Evolutionary conservation across 2,329 filamentous ascomycete species (phyloP).

Genomic region (Paecilomyces formosus): DNA sequence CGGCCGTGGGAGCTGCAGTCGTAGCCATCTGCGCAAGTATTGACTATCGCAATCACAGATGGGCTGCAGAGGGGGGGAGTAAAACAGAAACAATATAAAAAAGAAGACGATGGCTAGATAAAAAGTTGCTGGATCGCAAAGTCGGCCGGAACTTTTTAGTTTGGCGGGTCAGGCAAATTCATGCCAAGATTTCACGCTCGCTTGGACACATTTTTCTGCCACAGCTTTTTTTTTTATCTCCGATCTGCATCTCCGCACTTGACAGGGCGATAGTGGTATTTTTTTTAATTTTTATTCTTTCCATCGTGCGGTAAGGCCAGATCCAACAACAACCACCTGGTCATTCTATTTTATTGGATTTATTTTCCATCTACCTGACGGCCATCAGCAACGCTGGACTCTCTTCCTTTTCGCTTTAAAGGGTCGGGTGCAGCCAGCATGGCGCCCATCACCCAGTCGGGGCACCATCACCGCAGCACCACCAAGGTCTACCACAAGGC

Average conservation of each 20-base stretch:
- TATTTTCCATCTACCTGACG: not conserved
- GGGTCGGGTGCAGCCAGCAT: slow-evolving; percentile 58
- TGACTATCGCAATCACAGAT: not conserved
- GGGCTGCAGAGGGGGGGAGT: not conserved
- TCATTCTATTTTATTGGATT: not conserved
- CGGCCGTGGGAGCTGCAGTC: slow-evolving; percentile 18
- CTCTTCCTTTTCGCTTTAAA: slow-evolving; percentile 81
- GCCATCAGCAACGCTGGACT: slow-evolving; percentile 30
- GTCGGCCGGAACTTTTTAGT: slow-evolving; percentile 3
- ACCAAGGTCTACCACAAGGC: slow-evolving; percentile 83
- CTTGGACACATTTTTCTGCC: slow-evolving; percentile 19
- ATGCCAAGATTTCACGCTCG: slow-evolving; percentile 31
- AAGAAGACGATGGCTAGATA: slow-evolving; percentile 1
- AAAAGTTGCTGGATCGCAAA: slow-evolving; percentile 6
- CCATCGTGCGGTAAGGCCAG: not conserved
- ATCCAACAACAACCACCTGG: not conserved
- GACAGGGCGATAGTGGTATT: not conserved
- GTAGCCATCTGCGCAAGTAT: slow-evolving; percentile 18
- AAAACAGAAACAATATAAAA: slow-evolving; percentile 1
- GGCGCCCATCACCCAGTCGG: slow-evolving; percentile 57
- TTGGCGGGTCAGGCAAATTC: slow-evolving; percentile 21
- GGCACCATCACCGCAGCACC: slow-evolving; percentile 81
- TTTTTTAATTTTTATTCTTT: not conserved
- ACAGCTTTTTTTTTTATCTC: slow-evolving; percentile 8
- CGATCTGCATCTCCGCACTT: slow-evolving; percentile 7